Percentiles rank a stretch among this genome's conserved stretches.
These are phyloP conservation scores for Solanum rostratum DNA, from an alignment of 257 asterid genomes.

Conservation along the genomic window DNA sequence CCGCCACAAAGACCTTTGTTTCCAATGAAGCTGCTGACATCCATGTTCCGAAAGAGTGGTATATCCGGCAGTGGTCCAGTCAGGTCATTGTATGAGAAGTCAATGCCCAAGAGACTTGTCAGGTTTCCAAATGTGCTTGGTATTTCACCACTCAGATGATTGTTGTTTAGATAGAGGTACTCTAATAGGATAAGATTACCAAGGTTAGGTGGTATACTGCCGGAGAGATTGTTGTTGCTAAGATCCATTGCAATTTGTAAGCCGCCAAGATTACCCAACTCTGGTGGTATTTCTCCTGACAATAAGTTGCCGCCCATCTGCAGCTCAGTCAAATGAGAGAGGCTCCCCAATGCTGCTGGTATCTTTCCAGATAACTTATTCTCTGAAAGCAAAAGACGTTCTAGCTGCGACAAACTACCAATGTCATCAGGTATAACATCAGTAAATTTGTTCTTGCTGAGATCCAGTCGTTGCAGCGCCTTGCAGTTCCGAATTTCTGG, in stretches of 20 bases:
- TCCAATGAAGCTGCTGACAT: constrained; percentile 57
- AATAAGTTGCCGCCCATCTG: constrained; percentile 78
- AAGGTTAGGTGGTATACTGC: constrained; percentile 67
- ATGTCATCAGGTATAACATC: constrained; percentile 47
- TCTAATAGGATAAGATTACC: constrained; percentile 74
- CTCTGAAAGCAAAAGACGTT: constrained; percentile 60
- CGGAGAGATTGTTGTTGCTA: constrained; percentile 64
- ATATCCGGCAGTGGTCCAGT: constrained; percentile 72
- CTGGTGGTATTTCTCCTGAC: constrained; percentile 69
- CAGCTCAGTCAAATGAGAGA: constrained; percentile 78
- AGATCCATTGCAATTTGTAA: constrained; percentile 82
- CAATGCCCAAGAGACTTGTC: constrained; percentile 77
- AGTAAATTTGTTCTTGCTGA: constrained; percentile 52
- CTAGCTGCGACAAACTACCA: constrained; percentile 69
- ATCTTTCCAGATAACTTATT: constrained; percentile 58
- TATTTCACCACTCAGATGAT: constrained; percentile 63
- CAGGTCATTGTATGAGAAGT: constrained; percentile 66
- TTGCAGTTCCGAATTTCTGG: constrained; percentile 50
- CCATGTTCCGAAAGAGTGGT: constrained; percentile 63
- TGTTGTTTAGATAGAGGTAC: constrained; percentile 56
- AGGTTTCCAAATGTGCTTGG: constrained; percentile 70
- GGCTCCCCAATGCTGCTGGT: constrained; percentile 64
- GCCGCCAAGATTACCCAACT: constrained; percentile 60
- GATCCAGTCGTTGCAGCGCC: constrained; percentile 79
- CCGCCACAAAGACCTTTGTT: constrained; percentile 84